Conservation (phyloP, 2,329 filamentous ascomycete genomes). For the Alternaria panax region DNA sequence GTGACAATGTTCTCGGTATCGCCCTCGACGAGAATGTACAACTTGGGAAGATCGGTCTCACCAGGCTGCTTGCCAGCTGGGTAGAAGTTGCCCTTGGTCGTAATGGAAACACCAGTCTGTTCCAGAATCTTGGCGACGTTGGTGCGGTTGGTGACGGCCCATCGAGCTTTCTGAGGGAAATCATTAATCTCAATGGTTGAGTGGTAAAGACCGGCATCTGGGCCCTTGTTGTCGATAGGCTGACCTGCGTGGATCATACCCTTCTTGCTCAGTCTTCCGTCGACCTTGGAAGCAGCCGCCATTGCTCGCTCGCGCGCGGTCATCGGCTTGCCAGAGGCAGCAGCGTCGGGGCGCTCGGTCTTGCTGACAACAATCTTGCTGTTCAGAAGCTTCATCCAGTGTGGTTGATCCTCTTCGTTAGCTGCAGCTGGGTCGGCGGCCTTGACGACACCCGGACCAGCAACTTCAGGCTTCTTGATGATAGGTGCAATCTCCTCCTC, state of each 20-base stretch:
- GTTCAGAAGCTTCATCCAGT: constrained; percentile 58
- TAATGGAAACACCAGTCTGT: constrained; percentile 92
- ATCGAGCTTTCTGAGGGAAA: constrained; percentile 97
- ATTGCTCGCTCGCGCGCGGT: constrained; percentile 77
- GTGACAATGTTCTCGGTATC: constrained; percentile 94
- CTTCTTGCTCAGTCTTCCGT: constrained; percentile 85
- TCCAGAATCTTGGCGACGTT: constrained; percentile 99
- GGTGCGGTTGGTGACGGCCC: constrained; percentile 97
- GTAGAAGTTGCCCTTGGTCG: constrained; percentile 95
- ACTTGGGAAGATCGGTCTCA: constrained; percentile 78
- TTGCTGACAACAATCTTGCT: constrained; percentile 77
- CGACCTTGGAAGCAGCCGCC: constrained; percentile 90
- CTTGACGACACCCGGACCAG: constrained; percentile 48
- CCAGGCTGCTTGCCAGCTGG: constrained; percentile 79
- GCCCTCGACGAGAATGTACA: constrained; percentile 97
- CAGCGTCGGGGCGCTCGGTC: constrained; percentile 63
- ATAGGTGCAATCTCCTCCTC: constrained; percentile 70
- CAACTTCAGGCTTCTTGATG: constrained; percentile 63
- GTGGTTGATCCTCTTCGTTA: constrained; percentile 33
- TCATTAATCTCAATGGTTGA: constrained; percentile 99
- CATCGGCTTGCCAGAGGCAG: constrained; percentile 65
- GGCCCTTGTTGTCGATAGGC: constrained; percentile 97
- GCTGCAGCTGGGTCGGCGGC: constrained; percentile 25
- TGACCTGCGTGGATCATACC: constrained; percentile 90
- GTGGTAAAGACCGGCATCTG: constrained; percentile 95